Evolutionary conservation across 768 basidiomycete genomes (phyloP).

Genomic region (Megacollybia marginata): DNA sequence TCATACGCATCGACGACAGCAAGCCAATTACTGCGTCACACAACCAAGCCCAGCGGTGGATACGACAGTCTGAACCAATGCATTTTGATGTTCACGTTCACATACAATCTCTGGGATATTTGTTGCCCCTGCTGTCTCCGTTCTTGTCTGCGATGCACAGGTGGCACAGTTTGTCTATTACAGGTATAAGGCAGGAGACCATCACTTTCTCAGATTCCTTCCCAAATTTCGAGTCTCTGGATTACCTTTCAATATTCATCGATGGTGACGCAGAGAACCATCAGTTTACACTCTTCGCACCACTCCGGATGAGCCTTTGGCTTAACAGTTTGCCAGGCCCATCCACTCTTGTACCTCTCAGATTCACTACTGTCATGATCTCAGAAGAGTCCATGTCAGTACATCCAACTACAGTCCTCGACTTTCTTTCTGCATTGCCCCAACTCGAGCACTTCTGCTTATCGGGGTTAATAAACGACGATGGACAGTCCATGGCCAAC

Average conservation of each 20-base stretch:
- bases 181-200: constrained; percentile 31
- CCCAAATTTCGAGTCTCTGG: constrained; percentile 5
- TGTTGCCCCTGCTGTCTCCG: constrained; percentile 60
- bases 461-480: constrained; percentile 45
- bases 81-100: constrained; percentile 48
- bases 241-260: constrained; percentile 30
- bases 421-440: constrained; percentile 56
- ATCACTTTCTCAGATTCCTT: constrained; percentile 10
- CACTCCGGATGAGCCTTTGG: constrained; percentile 40
- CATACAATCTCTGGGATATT: constrained; percentile 36
- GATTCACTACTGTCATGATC: constrained; percentile 52
- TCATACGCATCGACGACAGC: constrained; percentile 42
- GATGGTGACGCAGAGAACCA: constrained; percentile 26
- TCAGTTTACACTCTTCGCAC: constrained; percentile 24
- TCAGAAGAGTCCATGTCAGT: constrained; percentile 34
- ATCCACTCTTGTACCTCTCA: constrained; percentile 35
- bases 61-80: constrained; percentile 43
- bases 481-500: constrained; percentile 19
- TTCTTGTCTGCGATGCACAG: constrained; percentile 49
- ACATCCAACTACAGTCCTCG: constrained; percentile 44
- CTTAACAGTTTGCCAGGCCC: constrained; percentile 43
- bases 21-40: constrained; percentile 29
- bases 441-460: constrained; percentile 52
- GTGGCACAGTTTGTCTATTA: constrained; percentile 47
- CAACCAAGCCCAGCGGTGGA: constrained; percentile 46